Evolutionary conservation across 345 rosid genomes (phyloP), one percentile per base, ranked within the genome.

Genomic region (Sapria himalayana): DNA sequence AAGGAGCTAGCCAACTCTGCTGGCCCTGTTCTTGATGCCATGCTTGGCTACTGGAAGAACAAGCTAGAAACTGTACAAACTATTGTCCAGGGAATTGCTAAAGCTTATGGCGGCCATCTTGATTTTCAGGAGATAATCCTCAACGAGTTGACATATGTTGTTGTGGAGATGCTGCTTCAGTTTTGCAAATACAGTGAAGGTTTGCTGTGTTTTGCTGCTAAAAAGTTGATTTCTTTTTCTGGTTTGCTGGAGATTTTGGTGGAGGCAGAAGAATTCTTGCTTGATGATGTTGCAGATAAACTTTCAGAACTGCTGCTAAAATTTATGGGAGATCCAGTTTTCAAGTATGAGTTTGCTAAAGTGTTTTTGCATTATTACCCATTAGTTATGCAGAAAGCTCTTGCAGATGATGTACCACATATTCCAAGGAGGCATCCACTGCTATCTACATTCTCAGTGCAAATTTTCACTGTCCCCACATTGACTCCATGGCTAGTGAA

Each of bases 391-490:
- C 52, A 50, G 33, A 81, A 82, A 58, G 70, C 49, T 16, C 56
- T 76, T 39, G 79, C 63, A 60, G 73, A 65, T 48, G 50, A 62
- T 45, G 60, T 14, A 52, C 72, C 62, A 18, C 50, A 18, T 48
- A 55, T 63, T 38, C 44, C 55, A 19, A 70, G 56, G 48, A 74
- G 64, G 62, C 69, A 56, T 64, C 67, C 69, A 1, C 56, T 81
- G 9, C 59, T 78, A 37, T 61, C 82, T 32, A 62, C 66, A 33
- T 86, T 86, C 59, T 82, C 98, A 37, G 98, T 78, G 42, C 98
- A 86, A 65, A 82, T 86, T 49, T 65, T 86, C 56, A 81, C 98
- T 1, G 98, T 86, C 47, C 93, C 93, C 40, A 76, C 93, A 45
- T 49, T 86, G 29, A 78, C 82, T 45, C 82, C 92, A n/a, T 68